phyloP scores from a whole-genome alignment of 108 stramenopile genomes.

The Licmophora abbreviata region DNA sequence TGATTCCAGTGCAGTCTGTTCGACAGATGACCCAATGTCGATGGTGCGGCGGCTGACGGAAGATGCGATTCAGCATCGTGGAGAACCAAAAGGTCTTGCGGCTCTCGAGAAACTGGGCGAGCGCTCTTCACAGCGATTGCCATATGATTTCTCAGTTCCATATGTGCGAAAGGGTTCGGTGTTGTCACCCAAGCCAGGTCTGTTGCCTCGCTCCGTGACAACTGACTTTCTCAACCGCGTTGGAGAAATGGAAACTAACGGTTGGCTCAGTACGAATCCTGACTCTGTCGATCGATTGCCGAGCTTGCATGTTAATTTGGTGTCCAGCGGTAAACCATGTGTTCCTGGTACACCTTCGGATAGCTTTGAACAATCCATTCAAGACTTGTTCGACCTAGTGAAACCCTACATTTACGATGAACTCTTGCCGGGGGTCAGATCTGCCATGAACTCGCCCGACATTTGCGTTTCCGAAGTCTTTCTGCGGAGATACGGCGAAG shows the following conservation, averaged over 20 bases:
- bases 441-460: conserved; percentile 15
- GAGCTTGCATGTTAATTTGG: conserved; percentile 62
- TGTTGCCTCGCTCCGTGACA: conserved; percentile 15
- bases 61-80: conserved; percentile 3
- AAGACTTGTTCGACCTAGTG: conserved; percentile 27
- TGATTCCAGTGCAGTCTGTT: too few relatives aligned
- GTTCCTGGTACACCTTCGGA: conserved; percentile 15
- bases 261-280: conserved; percentile 60
- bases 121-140: conserved; percentile 9
- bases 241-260: conserved; percentile 18
- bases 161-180: not conserved
- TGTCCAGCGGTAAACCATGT: conserved; percentile 40
- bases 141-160: conserved; percentile 13
- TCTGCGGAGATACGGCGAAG: conserved; percentile 55
- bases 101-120: conserved; percentile 8
- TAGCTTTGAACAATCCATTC: conserved; percentile 25
- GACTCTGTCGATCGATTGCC: conserved; percentile 71
- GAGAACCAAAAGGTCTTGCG: conserved; percentile 7
- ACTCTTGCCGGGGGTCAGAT: conserved; percentile 32
- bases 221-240: conserved; percentile 11
- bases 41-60: not conserved
- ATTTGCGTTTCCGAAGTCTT: conserved; percentile 63
- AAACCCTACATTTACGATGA: conserved; percentile 38
- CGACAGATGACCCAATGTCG: not conserved
- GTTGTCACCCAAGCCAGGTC: conserved; percentile 7